These are phyloP conservation scores for Phlebiopsis flavidoalba DNA, from an alignment of 768 basidiomycete genomes.

Conservation along the genomic window DNA sequence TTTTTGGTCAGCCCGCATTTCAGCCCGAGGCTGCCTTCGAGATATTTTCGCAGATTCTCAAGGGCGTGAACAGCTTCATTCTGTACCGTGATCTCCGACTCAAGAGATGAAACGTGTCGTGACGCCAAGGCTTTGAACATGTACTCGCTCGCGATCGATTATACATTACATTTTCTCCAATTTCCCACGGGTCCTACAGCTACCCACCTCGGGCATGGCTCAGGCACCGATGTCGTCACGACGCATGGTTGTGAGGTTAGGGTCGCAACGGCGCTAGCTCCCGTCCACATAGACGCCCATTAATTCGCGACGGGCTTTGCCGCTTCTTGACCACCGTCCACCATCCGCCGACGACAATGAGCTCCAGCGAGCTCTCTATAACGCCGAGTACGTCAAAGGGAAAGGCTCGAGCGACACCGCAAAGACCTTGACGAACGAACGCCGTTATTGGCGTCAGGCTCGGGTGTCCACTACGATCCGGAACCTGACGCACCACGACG, in stretches of 20 bases:
- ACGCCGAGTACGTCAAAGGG: constrained; percentile 36
- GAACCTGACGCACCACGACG: constrained; percentile 19
- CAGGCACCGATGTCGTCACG: background rate
- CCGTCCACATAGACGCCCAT: background rate
- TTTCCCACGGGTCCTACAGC: too few relatives aligned
- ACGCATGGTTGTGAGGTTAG: background rate
- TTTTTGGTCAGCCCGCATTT: constrained; percentile 48
- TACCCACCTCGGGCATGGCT: background rate
- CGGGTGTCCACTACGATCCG: constrained; percentile 25
- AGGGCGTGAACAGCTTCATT: constrained; percentile 49
- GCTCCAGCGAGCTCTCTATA: background rate
- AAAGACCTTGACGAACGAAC: constrained; percentile 43
- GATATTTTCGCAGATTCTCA: constrained; percentile 54
- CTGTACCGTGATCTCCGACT: constrained; percentile 24
- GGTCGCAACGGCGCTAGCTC: background rate
- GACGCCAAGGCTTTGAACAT: background rate
- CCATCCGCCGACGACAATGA: background rate
- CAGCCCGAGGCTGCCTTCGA: constrained; percentile 52
- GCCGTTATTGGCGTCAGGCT: constrained; percentile 44
- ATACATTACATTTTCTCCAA: too few relatives aligned
- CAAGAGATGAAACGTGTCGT: background rate
- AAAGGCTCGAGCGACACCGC: constrained; percentile 41
- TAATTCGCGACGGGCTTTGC: too few relatives aligned
- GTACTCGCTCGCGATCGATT: too few relatives aligned
- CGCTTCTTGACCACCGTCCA: background rate